Conservation (phyloP, 139 green algal genomes). For the Astrephomene gubernaculifera region DNA sequence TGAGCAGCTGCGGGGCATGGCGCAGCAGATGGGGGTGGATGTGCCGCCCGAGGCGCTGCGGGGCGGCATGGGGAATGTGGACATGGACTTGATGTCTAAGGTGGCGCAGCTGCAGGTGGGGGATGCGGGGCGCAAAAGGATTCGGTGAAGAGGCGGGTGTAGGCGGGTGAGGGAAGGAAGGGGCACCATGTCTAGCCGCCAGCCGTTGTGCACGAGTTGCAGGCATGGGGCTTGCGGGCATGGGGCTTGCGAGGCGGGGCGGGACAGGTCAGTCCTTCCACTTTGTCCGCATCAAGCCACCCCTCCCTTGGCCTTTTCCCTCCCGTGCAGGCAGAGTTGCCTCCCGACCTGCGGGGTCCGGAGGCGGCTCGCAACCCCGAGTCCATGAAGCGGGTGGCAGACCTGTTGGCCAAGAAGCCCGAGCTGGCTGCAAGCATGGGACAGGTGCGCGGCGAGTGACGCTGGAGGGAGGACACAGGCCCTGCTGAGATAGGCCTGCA, state of each 20-base stretch:
- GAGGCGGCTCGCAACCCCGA: slow-evolving; percentile 29
- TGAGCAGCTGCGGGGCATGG: slow-evolving; percentile 31
- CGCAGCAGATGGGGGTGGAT: slow-evolving; percentile 1
- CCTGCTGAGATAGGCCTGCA: no score
- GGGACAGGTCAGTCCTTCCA: no score
- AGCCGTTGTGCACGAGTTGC: no score
- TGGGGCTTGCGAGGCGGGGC: no score
- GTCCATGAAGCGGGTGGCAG: slow-evolving; percentile 16
- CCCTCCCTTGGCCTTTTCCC: neutral
- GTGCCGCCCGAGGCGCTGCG: neutral
- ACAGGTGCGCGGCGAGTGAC: neutral
- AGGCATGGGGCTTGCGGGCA: no score
- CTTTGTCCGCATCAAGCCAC: no score
- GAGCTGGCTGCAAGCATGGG: slow-evolving; percentile 39
- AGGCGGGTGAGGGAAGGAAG: neutral
- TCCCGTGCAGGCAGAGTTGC: slow-evolving; percentile 24
- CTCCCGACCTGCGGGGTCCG: neutral
- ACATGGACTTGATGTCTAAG: slow-evolving; percentile 38
- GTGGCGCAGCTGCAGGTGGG: slow-evolving; percentile 40
- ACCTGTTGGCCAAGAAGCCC: slow-evolving; percentile 29
- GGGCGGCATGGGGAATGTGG: neutral
- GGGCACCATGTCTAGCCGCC: no score
- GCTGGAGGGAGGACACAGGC: neutral
- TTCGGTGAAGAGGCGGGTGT: neutral
- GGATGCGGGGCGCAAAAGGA: no score